A percentile compares a stretch with the other conserved stretches of the same genome.
phyloP scores from a whole-genome alignment of 768 basidiomycete species.

The Suillus cothurnatus region DNA sequence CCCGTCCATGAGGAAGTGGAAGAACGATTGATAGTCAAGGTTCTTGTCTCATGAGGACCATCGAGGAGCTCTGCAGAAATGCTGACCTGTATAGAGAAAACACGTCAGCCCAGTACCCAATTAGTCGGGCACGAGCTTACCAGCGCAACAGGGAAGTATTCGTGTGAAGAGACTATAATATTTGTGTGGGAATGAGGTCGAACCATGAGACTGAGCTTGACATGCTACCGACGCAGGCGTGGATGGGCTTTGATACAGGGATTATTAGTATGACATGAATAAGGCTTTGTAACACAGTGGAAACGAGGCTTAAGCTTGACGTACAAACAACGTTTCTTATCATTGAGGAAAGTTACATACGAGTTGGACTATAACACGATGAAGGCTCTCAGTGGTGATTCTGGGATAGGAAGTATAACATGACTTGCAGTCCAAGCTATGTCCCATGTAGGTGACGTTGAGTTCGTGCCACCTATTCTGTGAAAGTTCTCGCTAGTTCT shows the following conservation, averaged over 20 bases:
- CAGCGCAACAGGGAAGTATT: neutral
- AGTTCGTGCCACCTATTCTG: too few species aligned
- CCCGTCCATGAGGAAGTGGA: neutral
- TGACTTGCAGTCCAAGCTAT: neutral
- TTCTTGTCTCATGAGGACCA: slow-evolving; percentile 2
- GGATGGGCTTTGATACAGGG: neutral
- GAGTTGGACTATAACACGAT: neutral
- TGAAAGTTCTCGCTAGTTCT: too few species aligned
- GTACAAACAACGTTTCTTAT: neutral
- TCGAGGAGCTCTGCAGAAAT: slow-evolving; percentile 16
- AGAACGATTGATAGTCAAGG: neutral
- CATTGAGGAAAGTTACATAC: neutral
- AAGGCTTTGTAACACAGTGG: neutral
- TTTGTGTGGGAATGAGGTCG: neutral
- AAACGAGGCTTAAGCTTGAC: neutral
- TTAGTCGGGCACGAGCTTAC: neutral
- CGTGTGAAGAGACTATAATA: neutral
- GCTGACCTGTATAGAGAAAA: slow-evolving; percentile 10
- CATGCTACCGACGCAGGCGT: neutral
- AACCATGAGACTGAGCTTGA: neutral
- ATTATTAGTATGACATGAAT: neutral
- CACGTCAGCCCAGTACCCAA: neutral
- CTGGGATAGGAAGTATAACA: neutral
- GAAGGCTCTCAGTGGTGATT: neutral
- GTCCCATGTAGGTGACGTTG: neutral